Base-by-base conservation (phyloP, 2,329 filamentous ascomycete genomes). In the Fusarium zealandicum region DNA sequence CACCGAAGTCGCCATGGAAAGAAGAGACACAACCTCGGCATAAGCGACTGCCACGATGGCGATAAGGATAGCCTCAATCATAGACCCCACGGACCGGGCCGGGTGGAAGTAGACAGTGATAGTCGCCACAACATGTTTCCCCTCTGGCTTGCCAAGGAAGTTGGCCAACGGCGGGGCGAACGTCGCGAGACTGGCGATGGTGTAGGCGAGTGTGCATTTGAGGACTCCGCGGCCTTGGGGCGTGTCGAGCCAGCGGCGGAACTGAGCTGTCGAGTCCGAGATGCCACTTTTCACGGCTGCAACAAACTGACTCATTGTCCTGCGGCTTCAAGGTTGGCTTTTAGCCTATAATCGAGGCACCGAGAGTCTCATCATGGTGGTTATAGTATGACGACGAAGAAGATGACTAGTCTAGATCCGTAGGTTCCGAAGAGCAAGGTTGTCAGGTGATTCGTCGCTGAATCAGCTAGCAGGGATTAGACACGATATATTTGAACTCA, bases 61-160 rank as follows among this genome's bases (percentile, higher is more conserved):
- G 42, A 95, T 85, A 12, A 93, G 75, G 11, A 89, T 84, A 3
- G 92, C 93, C 73, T 96, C 90, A 49, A 91, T 83, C 92, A 97
- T 96, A 57, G 90, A 95, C 0, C 93, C 93, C 8, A 87, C 85
- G 13, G 91, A 91, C 47, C 93, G 82, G 1, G 92, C 90, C 1
- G 93, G 92, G 70, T 97, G 93, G 67, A 97, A 98, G 69, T 96
- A 98, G 8, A 97, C 92, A 0, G 92, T 96, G 45, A 97, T 87
- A 1, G 93, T 97, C 28, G 92, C 92, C 42, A 96, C 92, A 65
- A 96, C 88, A 74, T 97, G 93, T 70, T 97, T 97, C 32, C 92
- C 92, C 73, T 96, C 93, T 61, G 92, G 90, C 54, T 87, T 82
- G 4, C 93, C 93, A 5, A 97, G 79, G 43, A 92, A 84, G 5